Evolutionary conservation across 306 rosid species (phyloP).

Genomic region (Castanea sativa): DNA sequence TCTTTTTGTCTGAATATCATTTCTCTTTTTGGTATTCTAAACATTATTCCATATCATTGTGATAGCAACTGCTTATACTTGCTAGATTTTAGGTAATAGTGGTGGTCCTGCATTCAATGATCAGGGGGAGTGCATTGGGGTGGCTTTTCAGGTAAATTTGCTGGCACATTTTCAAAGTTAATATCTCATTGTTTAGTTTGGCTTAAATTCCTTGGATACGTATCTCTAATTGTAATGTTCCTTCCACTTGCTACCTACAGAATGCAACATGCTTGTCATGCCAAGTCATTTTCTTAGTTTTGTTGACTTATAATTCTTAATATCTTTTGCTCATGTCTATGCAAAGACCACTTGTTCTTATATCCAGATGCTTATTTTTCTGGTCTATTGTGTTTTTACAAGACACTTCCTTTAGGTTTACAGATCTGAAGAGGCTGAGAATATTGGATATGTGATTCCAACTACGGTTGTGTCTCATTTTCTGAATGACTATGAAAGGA

Average conservation of each 20-base stretch:
- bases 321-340: slow-evolving; percentile 11
- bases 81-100: slow-evolving; percentile 87
- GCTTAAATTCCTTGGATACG: slow-evolving; percentile 2
- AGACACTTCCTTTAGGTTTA: slow-evolving; percentile 76
- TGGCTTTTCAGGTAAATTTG: slow-evolving; percentile 97
- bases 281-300: slow-evolving; percentile 4
- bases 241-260: slow-evolving; percentile 10
- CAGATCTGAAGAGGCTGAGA: slow-evolving; percentile 98
- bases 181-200: slow-evolving; percentile 11
- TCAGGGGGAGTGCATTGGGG: slow-evolving; percentile 97
- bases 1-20: neutral
- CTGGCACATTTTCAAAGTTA: slow-evolving; percentile 26
- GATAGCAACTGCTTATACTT: slow-evolving; percentile 37
- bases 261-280: slow-evolving; percentile 6
- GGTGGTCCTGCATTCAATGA: slow-evolving; percentile 99
- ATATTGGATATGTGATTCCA: slow-evolving; percentile 98
- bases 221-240: neutral
- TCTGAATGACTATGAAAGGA: slow-evolving; percentile 81
- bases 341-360: slow-evolving; percentile 7
- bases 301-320: slow-evolving; percentile 9
- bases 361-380: neutral
- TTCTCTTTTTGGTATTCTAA: neutral
- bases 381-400: slow-evolving; percentile 39
- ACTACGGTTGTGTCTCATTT: slow-evolving; percentile 95
- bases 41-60: slow-evolving; percentile 18